Evolutionary conservation across 208 protist species (phyloP).

Genomic region (Strigomonas oncopelti): DNA sequence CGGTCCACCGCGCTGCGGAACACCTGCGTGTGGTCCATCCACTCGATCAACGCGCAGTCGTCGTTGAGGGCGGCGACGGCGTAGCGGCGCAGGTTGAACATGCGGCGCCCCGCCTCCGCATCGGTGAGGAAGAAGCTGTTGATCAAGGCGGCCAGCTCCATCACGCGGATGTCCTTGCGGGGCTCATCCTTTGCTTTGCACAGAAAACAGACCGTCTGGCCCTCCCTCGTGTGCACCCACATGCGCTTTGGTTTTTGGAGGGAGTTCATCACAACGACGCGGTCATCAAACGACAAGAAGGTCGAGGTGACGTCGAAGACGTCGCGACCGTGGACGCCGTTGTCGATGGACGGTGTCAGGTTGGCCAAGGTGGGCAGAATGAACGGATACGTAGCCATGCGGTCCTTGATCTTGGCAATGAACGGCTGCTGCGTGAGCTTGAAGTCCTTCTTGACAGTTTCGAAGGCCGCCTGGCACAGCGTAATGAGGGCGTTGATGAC

Average conservation of each 20-base stretch:
- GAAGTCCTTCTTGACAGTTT: conserved; percentile 26
- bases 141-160: conserved; percentile 93
- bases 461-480: conserved; percentile 63
- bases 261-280: conserved; percentile 82
- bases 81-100: conserved; percentile 85
- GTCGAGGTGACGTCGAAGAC: conserved; percentile 60
- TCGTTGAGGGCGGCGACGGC: conserved; percentile 85
- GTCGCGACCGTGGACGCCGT: conserved; percentile 5
- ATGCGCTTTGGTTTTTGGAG: conserved; percentile 92
- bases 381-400: conserved; percentile 22
- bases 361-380: conserved; percentile 74
- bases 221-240: conserved; percentile 69
- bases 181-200: conserved; percentile 93
- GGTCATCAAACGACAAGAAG: conserved; percentile 71
- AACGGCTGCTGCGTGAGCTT: conserved; percentile 53
- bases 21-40: conserved; percentile 88
- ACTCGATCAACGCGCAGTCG: conserved; percentile 94
- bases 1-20: conserved; percentile 74
- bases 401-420: conserved; percentile 57
- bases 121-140: conserved; percentile 90
- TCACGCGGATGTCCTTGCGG: conserved; percentile 95
- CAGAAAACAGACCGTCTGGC: conserved; percentile 76
- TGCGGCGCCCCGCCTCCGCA: conserved; percentile 68
- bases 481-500: conserved; percentile 74
- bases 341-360: conserved; percentile 57